Evolutionary conservation across 371 early-diverging fungal genomes (phyloP).

Genomic region (Rhizopus sp.): DNA sequence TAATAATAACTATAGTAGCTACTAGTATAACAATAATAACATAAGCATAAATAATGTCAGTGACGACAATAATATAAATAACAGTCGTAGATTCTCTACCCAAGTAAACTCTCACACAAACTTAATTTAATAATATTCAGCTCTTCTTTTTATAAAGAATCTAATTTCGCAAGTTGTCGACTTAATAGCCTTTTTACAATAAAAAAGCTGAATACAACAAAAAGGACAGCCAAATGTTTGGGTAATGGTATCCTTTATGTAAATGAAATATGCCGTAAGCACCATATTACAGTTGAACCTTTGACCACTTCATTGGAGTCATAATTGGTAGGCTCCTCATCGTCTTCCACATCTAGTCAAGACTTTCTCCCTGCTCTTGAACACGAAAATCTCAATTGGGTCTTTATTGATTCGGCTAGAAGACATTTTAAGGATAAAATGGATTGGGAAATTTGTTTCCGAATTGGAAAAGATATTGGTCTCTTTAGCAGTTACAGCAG

Average conservation of each 20-base stretch:
- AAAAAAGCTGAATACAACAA: too few species aligned
- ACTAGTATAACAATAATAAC: too few species aligned
- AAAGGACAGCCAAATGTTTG: constrained; percentile 12
- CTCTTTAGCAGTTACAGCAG: constrained; percentile 4
- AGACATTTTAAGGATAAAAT: constrained; percentile 7
- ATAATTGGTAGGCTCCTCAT: constrained; percentile 6
- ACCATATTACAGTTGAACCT: constrained; percentile 13
- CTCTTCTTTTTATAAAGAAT: too few species aligned
- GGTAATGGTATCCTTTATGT: constrained; percentile 10
- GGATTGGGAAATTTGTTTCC: constrained; percentile 7
- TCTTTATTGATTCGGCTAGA: constrained; percentile 7
- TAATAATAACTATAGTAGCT: too few species aligned
- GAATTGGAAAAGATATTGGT: constrained; percentile 13
- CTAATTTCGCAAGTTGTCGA: too few species aligned
- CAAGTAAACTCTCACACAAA: too few species aligned
- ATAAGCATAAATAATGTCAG: too few species aligned
- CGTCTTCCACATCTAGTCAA: constrained; percentile 4
- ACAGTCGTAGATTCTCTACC: too few species aligned
- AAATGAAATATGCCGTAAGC: constrained; percentile 13
- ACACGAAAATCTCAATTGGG: constrained; percentile 10
- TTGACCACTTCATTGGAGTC: constrained; percentile 7
- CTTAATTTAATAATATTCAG: too few species aligned
- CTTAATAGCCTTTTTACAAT: too few species aligned
- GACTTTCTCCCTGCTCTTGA: constrained; percentile 10
- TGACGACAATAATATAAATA: too few species aligned